phyloP scores from a whole-genome alignment of 768 basidiomycete species.

The Trametes cubensis region DNA sequence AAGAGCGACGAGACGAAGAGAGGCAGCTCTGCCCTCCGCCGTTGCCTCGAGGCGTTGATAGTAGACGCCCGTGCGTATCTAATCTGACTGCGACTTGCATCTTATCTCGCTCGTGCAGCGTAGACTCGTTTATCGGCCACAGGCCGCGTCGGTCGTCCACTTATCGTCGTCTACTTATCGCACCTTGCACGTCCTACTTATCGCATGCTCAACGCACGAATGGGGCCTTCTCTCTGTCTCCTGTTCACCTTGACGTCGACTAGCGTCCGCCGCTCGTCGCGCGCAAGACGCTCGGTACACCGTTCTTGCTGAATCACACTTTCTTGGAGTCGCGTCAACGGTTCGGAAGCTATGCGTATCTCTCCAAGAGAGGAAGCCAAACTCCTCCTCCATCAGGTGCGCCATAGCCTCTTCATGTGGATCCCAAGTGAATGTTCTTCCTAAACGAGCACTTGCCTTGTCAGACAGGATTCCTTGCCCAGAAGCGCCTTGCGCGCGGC shows the following conservation, averaged over 20 bases:
- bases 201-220: not conserved
- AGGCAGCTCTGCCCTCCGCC: slow-evolving; percentile 13
- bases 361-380: slow-evolving; percentile 77
- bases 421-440: not conserved
- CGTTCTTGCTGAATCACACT: not conserved
- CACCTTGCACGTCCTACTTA: slow-evolving; percentile 1
- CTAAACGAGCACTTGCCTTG: not conserved
- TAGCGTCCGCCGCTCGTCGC: slow-evolving; percentile 4
- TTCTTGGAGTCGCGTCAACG: not conserved
- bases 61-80: not conserved
- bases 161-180: slow-evolving; percentile 7
- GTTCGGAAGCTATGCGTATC: slow-evolving; percentile 56
- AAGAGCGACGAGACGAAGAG: slow-evolving; percentile 19
- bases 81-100: not conserved
- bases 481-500: slow-evolving; percentile 94
- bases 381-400: slow-evolving; percentile 69
- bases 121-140: not conserved
- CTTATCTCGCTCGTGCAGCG: slow-evolving; percentile 11
- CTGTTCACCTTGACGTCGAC: not conserved
- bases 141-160: not conserved
- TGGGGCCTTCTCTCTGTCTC: slow-evolving; percentile 1
- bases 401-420: slow-evolving; percentile 20
- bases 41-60: slow-evolving; percentile 21
- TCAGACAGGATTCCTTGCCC: slow-evolving; percentile 86
- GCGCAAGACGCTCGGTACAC: not conserved